phyloP scores from a whole-genome alignment of 75 land plant species.

The Picea sitchensis region DNA sequence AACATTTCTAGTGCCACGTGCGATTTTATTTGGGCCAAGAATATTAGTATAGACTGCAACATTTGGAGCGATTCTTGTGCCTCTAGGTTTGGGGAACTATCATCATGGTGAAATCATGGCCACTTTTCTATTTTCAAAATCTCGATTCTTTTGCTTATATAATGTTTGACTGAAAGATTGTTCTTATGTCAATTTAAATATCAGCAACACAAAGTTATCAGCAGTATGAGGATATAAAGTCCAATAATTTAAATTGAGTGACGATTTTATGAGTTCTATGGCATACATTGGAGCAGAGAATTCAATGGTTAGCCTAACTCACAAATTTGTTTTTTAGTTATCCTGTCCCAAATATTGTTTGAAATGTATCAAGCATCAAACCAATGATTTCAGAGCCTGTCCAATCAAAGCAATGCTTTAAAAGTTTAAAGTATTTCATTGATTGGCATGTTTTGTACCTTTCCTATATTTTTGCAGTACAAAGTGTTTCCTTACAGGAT shows the following conservation, averaged over 20 bases:
- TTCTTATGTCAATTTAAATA: neutral
- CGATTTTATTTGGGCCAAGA: neutral
- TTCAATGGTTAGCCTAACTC: neutral
- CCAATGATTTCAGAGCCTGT: neutral
- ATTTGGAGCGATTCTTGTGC: no score
- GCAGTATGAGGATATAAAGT: neutral
- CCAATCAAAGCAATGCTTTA: neutral
- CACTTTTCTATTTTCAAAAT: neutral
- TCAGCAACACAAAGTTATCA: neutral
- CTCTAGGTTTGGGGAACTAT: neutral
- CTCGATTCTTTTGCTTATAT: neutral
- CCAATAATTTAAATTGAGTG: neutral
- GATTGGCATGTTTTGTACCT: neutral
- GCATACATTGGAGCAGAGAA: neutral
- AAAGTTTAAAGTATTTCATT: neutral
- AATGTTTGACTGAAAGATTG: no score
- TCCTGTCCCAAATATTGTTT: neutral
- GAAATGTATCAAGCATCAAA: neutral
- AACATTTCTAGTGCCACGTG: no score
- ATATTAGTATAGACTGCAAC: neutral
- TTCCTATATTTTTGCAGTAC: neutral
- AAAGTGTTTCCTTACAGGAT: neutral
- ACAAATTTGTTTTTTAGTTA: neutral
- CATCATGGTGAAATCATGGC: neutral
- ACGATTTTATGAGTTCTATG: neutral